Conservation (phyloP, 73 alveolate genomes). For the Paraurostyla sp. region DNA sequence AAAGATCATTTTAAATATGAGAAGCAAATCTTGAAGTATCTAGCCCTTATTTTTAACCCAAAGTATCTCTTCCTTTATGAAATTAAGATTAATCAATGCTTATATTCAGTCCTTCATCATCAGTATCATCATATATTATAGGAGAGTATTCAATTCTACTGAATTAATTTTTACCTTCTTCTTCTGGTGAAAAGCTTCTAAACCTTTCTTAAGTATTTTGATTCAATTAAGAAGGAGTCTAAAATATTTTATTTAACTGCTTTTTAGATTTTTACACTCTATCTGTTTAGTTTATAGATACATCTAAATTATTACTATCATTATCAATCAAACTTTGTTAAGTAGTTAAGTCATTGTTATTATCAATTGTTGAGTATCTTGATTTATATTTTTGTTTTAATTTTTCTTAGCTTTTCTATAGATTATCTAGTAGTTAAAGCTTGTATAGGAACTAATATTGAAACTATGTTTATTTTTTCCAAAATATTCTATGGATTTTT, state of each 20-base stretch:
- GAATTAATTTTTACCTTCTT: conserved; percentile 5
- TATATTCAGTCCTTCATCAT: background rate
- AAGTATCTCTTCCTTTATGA: conserved; percentile 2
- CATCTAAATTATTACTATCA: background rate
- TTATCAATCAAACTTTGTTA: background rate
- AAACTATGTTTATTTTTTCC: conserved; percentile 17
- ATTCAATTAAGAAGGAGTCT: background rate
- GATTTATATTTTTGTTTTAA: background rate
- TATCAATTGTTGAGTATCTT: conserved; percentile 14
- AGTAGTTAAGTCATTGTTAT: conserved; percentile 7
- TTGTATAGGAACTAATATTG: background rate
- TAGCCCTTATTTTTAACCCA: background rate
- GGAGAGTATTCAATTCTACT: conserved; percentile 36
- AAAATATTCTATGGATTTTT: background rate
- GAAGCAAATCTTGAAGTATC: conserved; percentile 37
- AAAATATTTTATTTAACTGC: background rate
- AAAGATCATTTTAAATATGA: background rate
- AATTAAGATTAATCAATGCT: background rate
- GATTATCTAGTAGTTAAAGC: background rate
- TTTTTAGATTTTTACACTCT: background rate
- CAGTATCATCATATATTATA: conserved; percentile 25
- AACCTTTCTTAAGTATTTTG: conserved; percentile 10
- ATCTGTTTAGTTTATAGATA: background rate
- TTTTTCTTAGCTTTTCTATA: conserved; percentile 1
- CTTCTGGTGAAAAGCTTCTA: conserved; percentile 38